Conservation (phyloP, 1,284 basidiomycete genomes). For the Farysia itapuensis region DNA sequence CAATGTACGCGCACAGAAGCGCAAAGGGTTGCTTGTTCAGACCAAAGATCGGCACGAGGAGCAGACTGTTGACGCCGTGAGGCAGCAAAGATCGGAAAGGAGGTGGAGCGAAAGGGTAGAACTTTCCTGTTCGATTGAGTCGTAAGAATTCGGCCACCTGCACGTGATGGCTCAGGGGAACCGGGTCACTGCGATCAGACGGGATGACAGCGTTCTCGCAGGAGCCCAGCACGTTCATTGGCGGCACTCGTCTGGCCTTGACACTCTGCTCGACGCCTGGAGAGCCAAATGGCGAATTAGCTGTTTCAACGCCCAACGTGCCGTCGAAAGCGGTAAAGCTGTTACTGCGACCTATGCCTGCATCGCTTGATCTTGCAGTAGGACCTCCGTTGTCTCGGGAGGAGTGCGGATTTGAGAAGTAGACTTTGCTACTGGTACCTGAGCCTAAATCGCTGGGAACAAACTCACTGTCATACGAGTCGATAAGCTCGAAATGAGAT, state of each 20-base stretch:
- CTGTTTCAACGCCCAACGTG: slow-evolving; percentile 31
- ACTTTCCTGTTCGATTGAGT: slow-evolving; percentile 40
- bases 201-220: slow-evolving; percentile 33
- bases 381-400: slow-evolving; percentile 1
- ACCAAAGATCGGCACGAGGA: slow-evolving; percentile 78
- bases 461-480: slow-evolving; percentile 69
- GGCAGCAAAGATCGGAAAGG: slow-evolving; percentile 52
- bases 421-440: slow-evolving; percentile 54
- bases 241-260: slow-evolving; percentile 39
- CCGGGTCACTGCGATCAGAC: slow-evolving; percentile 31
- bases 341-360: neutral
- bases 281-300: slow-evolving; percentile 15
- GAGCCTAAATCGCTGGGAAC: slow-evolving; percentile 18
- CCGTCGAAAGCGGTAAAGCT: slow-evolving; percentile 34
- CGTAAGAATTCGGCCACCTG: slow-evolving; percentile 53
- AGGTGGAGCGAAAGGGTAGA: slow-evolving; percentile 42
- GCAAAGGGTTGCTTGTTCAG: slow-evolving; percentile 90
- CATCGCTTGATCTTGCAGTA: neutral
- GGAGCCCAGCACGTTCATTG: slow-evolving; percentile 52
- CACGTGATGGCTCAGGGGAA: slow-evolving; percentile 48
- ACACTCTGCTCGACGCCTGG: slow-evolving; percentile 13
- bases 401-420: slow-evolving; percentile 42
- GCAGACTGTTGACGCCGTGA: slow-evolving; percentile 27
- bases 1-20: slow-evolving; percentile 81
- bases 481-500: slow-evolving; percentile 82